Conservation (phyloP, 768 basidiomycete genomes). For the Boletus insuetus region DNA sequence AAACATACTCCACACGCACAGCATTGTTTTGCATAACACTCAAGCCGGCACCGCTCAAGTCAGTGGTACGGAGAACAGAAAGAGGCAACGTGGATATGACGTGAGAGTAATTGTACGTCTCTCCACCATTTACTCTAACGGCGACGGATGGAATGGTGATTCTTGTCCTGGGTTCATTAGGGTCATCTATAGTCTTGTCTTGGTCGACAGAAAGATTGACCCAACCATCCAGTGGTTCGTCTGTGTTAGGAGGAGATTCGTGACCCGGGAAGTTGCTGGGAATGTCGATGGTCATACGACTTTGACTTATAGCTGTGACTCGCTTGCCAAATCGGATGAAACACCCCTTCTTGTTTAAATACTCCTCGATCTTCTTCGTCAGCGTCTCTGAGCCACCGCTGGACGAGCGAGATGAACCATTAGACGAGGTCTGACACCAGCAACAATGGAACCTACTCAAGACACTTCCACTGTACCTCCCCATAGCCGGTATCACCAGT, state of each 20-base stretch:
- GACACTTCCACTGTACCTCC: conserved; percentile 5
- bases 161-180: neutral
- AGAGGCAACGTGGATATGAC: conserved; percentile 10
- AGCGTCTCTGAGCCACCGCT: conserved; percentile 5
- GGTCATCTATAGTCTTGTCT: neutral
- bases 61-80: conserved; percentile 1
- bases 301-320: conserved; percentile 5
- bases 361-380: neutral
- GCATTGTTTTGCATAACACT: conserved; percentile 8
- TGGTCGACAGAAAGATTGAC: neutral
- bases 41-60: conserved; percentile 3
- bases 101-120: conserved; percentile 9
- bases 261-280: neutral
- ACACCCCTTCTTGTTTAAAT: neutral
- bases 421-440: neutral
- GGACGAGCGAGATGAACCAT: neutral
- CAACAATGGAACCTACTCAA: conserved; percentile 3
- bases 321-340: neutral
- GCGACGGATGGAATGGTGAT: neutral
- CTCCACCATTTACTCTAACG: conserved; percentile 3
- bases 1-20: neutral
- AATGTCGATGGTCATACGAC: neutral
- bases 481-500: neutral
- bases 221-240: neutral
- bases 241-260: neutral